Conservation (phyloP, 345 rosid genomes). For the Orychophragmus violaceus region DNA sequence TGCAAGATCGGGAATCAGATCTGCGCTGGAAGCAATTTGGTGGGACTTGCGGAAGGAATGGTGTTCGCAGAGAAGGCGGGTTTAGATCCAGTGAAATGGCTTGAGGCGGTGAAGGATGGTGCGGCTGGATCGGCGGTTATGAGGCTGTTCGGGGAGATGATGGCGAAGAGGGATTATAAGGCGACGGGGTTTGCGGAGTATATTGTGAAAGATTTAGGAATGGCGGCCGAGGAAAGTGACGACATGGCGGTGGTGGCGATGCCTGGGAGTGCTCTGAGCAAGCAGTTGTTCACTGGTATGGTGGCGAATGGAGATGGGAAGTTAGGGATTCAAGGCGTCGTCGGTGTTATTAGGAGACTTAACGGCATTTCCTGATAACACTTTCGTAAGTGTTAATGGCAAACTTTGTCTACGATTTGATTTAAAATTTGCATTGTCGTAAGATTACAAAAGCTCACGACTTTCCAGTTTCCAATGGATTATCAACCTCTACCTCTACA, state of each 20-base stretch:
- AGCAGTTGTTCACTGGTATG: constrained; percentile 71
- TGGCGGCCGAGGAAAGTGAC: constrained; percentile 63
- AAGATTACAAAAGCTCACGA: background rate
- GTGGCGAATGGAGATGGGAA: constrained; percentile 72
- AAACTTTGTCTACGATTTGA: no score
- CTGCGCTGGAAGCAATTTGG: constrained; percentile 53
- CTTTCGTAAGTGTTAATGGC: background rate
- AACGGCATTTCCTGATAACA: constrained; percentile 26
- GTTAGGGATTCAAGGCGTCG: constrained; percentile 64
- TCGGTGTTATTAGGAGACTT: constrained; percentile 60
- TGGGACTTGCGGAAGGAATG: constrained; percentile 73
- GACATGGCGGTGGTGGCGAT: constrained; percentile 33
- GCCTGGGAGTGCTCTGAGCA: constrained; percentile 54
- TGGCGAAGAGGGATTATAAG: constrained; percentile 53
- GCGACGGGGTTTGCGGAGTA: constrained; percentile 76
- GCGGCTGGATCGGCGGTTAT: constrained; percentile 64
- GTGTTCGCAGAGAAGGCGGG: constrained; percentile 65
- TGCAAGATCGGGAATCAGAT: constrained; percentile 83
- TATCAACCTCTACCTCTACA: background rate
- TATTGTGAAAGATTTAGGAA: constrained; percentile 81
- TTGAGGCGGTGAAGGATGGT: constrained; percentile 52
- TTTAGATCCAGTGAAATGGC: constrained; percentile 44
- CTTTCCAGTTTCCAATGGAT: background rate
- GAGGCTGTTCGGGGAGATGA: constrained; percentile 64
- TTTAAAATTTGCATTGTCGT: background rate